These are phyloP conservation scores for Candida silvicultrix DNA, from an alignment of 805 yeast species.

Conservation along the genomic window DNA sequence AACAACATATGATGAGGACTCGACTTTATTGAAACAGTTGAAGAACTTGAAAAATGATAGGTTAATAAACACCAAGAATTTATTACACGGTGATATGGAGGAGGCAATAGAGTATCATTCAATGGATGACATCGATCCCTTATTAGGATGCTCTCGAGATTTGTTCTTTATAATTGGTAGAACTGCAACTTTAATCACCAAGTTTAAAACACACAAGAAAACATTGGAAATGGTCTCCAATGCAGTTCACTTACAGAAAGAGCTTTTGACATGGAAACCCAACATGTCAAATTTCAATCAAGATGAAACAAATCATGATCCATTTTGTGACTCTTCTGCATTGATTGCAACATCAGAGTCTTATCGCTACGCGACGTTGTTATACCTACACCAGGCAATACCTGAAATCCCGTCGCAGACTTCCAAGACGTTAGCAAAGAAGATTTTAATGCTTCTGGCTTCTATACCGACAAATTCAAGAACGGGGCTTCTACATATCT, in stretches of 20 bases:
- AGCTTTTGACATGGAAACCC: conserved; percentile 54
- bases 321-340: conserved; percentile 49
- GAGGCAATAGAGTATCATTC: conserved; percentile 1
- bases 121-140: conserved; percentile 44
- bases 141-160: conserved; percentile 61
- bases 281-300: conserved; percentile 31
- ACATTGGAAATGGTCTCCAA: conserved; percentile 41
- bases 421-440: conserved; percentile 52
- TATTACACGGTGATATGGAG: conserved; percentile 1
- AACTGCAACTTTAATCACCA: conserved; percentile 49
- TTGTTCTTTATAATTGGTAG: conserved; percentile 59
- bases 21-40: conserved; percentile 8
- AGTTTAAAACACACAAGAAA: conserved; percentile 34
- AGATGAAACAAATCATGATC: conserved; percentile 22
- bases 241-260: conserved; percentile 49
- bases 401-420: conserved; percentile 57
- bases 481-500: conserved; percentile 53
- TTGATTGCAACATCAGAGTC: conserved; percentile 69
- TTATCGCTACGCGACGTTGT: conserved; percentile 50
- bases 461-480: conserved; percentile 56
- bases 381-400: conserved; percentile 63
- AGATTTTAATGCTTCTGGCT: conserved; percentile 52
- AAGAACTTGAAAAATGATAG: conserved; percentile 1
- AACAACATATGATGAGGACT: conserved; percentile 13
- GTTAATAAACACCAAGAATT: too few species aligned